Evolutionary conservation across 176 grass and related monocot species (phyloP).

Genomic region (Oryza officinalis): DNA sequence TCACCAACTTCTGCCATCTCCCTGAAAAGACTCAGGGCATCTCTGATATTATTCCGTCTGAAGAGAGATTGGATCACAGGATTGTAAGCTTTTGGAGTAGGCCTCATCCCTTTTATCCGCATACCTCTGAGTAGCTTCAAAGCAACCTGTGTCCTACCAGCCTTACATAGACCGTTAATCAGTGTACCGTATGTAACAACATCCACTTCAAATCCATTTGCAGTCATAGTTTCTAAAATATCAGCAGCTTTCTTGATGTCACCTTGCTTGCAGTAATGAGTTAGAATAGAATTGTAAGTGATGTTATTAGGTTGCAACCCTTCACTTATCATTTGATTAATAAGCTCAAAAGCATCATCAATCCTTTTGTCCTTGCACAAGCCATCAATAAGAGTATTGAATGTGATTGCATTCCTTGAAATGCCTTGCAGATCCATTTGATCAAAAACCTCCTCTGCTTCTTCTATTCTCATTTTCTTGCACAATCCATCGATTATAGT

Average conservation of each 20-base stretch:
- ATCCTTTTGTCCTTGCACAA: conserved; percentile 74
- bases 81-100: conserved; percentile 84
- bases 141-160: conserved; percentile 76
- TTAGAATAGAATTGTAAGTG: conserved; percentile 89
- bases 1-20: conserved; percentile 77
- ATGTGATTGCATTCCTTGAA: conserved; percentile 69
- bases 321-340: conserved; percentile 74
- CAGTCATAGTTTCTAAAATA: conserved; percentile 76
- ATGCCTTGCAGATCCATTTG: conserved; percentile 88
- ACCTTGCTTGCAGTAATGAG: conserved; percentile 90
- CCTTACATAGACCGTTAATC: conserved; percentile 84
- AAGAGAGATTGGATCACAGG: conserved; percentile 75
- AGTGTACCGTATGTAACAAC: conserved; percentile 76
- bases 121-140: conserved; percentile 82
- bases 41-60: conserved; percentile 55
- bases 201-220: conserved; percentile 84
- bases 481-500: conserved; percentile 81
- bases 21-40: conserved; percentile 76
- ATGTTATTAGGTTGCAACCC: conserved; percentile 76
- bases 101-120: conserved; percentile 66
- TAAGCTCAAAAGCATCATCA: conserved; percentile 73
- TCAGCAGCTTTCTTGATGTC: conserved; percentile 77
- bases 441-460: conserved; percentile 83
- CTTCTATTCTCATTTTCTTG: conserved; percentile 87
- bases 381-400: conserved; percentile 80